Conservation (phyloP, 345 rosid genomes). For the Noccaea caerulescens region DNA sequence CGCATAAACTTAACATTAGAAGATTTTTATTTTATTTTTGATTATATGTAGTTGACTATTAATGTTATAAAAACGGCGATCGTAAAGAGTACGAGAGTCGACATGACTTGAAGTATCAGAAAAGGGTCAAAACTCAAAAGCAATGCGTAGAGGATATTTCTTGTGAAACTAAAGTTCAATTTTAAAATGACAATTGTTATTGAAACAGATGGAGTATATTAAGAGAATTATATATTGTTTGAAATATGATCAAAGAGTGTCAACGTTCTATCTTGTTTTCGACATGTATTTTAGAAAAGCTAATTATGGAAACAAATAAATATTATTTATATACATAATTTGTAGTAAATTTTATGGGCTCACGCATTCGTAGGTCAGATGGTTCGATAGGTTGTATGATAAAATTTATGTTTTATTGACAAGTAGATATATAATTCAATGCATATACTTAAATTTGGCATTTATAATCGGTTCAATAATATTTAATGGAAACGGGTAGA, state of each 20-base stretch:
- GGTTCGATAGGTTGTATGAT: constrained; percentile 22
- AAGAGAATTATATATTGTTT: no score
- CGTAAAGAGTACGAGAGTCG: constrained; percentile 2
- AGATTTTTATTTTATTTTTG: not conserved
- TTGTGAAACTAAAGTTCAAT: no score
- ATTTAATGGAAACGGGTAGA: constrained; percentile 41
- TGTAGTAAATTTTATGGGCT: not conserved
- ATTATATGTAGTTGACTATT: constrained; percentile 27
- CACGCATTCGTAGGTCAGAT: constrained; percentile 2
- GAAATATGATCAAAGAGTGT: no score
- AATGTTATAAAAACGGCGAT: constrained; percentile 15
- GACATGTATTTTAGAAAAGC: no score
- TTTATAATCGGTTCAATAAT: constrained; percentile 34
- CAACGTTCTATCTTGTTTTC: no score
- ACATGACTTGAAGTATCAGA: constrained; percentile 8
- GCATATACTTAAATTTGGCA: constrained; percentile 37
- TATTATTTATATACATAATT: not conserved
- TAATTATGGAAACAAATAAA: not conserved
- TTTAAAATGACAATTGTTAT: no score
- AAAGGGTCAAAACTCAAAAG: constrained; percentile 23
- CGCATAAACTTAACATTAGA: not conserved
- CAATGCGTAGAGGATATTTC: not conserved
- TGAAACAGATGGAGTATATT: no score
- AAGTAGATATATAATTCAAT: constrained; percentile 38
- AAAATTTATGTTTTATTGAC: constrained; percentile 29